phyloP scores from a whole-genome alignment of 345 rosid species.

The Rhizophora apiculata region DNA sequence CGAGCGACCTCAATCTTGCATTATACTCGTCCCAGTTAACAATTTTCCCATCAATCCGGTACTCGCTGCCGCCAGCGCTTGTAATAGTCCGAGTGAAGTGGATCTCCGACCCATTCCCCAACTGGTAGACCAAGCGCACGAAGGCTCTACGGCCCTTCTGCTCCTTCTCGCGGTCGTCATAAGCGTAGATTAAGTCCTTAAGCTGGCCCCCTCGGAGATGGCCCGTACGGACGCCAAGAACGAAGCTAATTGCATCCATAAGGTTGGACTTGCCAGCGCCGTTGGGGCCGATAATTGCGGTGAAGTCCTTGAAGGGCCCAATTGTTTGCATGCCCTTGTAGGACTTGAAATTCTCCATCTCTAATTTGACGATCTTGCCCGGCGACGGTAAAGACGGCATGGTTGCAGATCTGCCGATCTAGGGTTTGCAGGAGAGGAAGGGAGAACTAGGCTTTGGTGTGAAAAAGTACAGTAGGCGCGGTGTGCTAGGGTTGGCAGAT shows the following conservation, averaged over 20 bases:
- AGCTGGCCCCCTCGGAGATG: slow-evolving; percentile 97
- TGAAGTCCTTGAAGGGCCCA: slow-evolving; percentile 95
- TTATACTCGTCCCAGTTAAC: slow-evolving; percentile 92
- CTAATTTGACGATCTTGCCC: slow-evolving; percentile 75
- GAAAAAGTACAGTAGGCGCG: not conserved
- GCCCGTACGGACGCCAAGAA: slow-evolving; percentile 91
- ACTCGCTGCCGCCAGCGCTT: slow-evolving; percentile 80
- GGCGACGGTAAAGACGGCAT: slow-evolving; percentile 70
- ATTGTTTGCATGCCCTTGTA: slow-evolving; percentile 79
- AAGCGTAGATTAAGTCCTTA: slow-evolving; percentile 93
- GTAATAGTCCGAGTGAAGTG: slow-evolving; percentile 73
- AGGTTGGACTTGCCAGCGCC: slow-evolving; percentile 97
- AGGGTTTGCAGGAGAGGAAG: slow-evolving; percentile 4
- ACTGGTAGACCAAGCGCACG: slow-evolving; percentile 69
- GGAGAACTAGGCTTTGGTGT: not conserved
- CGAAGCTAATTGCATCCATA: slow-evolving; percentile 99
- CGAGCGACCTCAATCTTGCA: slow-evolving; percentile 63
- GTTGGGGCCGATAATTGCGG: slow-evolving; percentile 96
- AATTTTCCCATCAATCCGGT: slow-evolving; percentile 64
- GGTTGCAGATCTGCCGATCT: slow-evolving; percentile 8
- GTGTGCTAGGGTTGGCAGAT: not conserved
- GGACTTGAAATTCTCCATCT: slow-evolving; percentile 96
- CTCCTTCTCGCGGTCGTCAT: slow-evolving; percentile 85
- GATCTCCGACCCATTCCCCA: slow-evolving; percentile 70
- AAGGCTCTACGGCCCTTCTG: slow-evolving; percentile 82